Evolutionary conservation across 441 rosid genomes (phyloP).

Genomic region (Eruca vesicaria): DNA sequence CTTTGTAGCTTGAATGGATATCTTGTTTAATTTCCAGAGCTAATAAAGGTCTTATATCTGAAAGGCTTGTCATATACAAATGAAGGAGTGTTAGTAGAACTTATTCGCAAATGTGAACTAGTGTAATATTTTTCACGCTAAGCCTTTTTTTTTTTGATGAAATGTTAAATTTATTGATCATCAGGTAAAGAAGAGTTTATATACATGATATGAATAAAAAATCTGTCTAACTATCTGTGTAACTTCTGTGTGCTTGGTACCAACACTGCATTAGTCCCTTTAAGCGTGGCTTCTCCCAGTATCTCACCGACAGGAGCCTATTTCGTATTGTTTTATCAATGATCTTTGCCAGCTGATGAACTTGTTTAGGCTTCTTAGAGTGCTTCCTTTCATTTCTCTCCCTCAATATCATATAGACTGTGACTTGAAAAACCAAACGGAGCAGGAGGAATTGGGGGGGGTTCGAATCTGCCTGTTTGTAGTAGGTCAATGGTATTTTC

Average conservation of each 20-base stretch:
- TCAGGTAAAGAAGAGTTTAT: not conserved
- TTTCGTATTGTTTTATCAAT: no score
- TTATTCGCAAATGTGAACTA: no score
- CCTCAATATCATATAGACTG: no score
- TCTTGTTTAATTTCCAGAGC: no score
- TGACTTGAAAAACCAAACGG: not conserved
- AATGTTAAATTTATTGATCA: not conserved
- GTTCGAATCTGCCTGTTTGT: not conserved
- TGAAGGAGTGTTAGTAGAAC: no score
- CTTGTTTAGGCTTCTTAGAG: not conserved
- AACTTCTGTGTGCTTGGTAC: not conserved
- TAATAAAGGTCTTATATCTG: no score
- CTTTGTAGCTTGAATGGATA: no score
- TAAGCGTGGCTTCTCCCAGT: not conserved
- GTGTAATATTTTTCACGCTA: no score
- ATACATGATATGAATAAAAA: no score
- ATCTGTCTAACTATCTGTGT: not conserved
- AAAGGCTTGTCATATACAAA: no score
- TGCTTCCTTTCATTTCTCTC: not conserved
- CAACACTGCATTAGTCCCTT: not conserved
- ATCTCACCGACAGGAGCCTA: not conserved
- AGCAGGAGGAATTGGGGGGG: no score
- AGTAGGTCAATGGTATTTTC: not conserved
- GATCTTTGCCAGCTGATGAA: not conserved
- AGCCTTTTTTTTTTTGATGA: no score